Base-by-base conservation (phyloP, 805 yeast species). In the Candida hungchunana region DNA sequence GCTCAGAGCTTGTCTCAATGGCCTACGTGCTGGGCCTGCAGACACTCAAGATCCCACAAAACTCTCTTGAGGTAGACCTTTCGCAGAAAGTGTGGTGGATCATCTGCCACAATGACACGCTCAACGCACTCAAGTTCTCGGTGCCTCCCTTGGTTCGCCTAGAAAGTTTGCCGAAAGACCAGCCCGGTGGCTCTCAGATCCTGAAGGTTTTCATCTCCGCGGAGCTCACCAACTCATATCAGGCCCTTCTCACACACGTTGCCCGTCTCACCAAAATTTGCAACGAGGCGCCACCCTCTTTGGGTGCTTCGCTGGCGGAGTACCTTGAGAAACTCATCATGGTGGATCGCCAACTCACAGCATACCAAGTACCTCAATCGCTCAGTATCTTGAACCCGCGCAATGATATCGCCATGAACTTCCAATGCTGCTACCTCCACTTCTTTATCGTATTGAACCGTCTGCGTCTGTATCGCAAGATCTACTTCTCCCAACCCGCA, bases 121-220 rank as follows among this genome's bases (percentile, higher is more conserved):
- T 47, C 22, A 47, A 44, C 20, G 43, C 55, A 5, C 20, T 48
- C 8, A 43, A 34, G 22, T 43, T 38, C 17, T 31, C 41, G 1
- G 29, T 37, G 1, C 53, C 55, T 9, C 29, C 47, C 4, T 27
- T 50, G 26, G 35, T 50, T 3, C 39, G 47, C 28, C 27, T 45
- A 8, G 50, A 46, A 5, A 25, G 33, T 3, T 17, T 41, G 0
- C 40, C 45, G 3, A 40, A 34, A 10, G 32, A 32, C 7, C 31
- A 36, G 16, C 18, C 29, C 12, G 46, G 45, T 6, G 35, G 29
- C 21, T 46, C 55, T 1, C 49, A 44, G 29, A 42, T 43, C 17
- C 28, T 50, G 7, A 50, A 50, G 31, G 54, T 52, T 1, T 50
- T 50, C 35, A 44, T 50, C 14, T 41, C 50, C 15, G 54, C 50